phyloP scores from a whole-genome alignment of 2,329 filamentous ascomycete genomes.

The Ilyonectria mors-panacis region DNA sequence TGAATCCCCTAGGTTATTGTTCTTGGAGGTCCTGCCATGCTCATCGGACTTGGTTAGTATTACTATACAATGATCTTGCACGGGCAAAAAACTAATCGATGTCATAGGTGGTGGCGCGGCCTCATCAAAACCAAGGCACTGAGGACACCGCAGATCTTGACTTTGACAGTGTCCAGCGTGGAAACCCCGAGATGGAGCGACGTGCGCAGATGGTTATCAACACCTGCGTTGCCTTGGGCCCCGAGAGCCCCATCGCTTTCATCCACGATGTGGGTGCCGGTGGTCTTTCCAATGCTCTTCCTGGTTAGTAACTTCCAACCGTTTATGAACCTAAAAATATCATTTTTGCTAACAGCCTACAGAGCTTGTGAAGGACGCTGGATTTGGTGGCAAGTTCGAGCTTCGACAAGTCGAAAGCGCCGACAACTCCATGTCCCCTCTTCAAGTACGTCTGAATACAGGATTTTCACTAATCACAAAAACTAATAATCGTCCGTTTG shows the following conservation, averaged over 20 bases:
- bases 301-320: slow-evolving; percentile 17
- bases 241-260: slow-evolving; percentile 91
- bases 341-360: slow-evolving; percentile 52
- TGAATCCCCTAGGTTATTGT: slow-evolving; percentile 74
- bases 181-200: slow-evolving; percentile 96
- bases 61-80: not conserved
- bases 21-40: slow-evolving; percentile 95
- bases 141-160: slow-evolving; percentile 94
- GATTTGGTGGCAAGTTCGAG: slow-evolving; percentile 91
- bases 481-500: not conserved
- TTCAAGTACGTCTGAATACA: slow-evolving; percentile 67
- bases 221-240: slow-evolving; percentile 87
- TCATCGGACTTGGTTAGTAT: slow-evolving; percentile 86
- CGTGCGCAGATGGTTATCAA: slow-evolving; percentile 99
- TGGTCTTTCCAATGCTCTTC: slow-evolving; percentile 81
- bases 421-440: slow-evolving; percentile 91
- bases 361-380: slow-evolving; percentile 92
- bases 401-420: slow-evolving; percentile 94
- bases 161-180: slow-evolving; percentile 96
- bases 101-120: slow-evolving; percentile 80
- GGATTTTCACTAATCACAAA: too few species aligned
- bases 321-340: not conserved
- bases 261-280: slow-evolving; percentile 98
- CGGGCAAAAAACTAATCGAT: not conserved
- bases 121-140: slow-evolving; percentile 89